These are phyloP conservation scores for Acorus gramineus DNA, from an alignment of 106 monocot species.

Conservation along the genomic window DNA sequence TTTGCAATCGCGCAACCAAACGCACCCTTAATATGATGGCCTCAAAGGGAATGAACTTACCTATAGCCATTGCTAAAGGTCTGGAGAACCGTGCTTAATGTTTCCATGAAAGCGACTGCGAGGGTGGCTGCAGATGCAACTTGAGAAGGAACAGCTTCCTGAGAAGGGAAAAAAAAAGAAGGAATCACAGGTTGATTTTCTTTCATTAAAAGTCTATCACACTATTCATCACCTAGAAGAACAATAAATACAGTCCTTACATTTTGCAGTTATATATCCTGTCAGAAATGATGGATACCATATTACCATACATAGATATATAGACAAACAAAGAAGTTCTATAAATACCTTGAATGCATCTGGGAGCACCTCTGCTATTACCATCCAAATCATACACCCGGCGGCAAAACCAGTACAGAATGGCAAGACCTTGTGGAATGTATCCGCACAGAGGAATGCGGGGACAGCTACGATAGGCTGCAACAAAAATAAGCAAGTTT, in stretches of 20 bases:
- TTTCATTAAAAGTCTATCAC: too few relatives aligned
- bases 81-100: conserved; percentile 62
- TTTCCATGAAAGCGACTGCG: conserved; percentile 97
- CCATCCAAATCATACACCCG: conserved; percentile 99
- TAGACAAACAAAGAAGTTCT: neutral
- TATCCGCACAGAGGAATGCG: conserved; percentile 84
- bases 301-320: neutral
- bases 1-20: neutral
- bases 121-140: conserved; percentile 95
- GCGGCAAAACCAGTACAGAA: conserved; percentile 99
- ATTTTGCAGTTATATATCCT: neutral
- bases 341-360: conserved; percentile 93
- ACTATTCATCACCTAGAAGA: too few relatives aligned
- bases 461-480: conserved; percentile 98
- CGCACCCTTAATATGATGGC: neutral
- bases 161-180: neutral
- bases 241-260: too few relatives aligned
- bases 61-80: conserved; percentile 44
- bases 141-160: conserved; percentile 96
- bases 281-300: neutral
- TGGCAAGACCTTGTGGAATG: conserved; percentile 87
- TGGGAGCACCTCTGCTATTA: conserved; percentile 95
- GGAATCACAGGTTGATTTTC: neutral
- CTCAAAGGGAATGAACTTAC: conserved; percentile 21
- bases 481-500: neutral